phyloP scores from a whole-genome alignment of 305 asterid genomes.

The Plantago coronopus region DNA sequence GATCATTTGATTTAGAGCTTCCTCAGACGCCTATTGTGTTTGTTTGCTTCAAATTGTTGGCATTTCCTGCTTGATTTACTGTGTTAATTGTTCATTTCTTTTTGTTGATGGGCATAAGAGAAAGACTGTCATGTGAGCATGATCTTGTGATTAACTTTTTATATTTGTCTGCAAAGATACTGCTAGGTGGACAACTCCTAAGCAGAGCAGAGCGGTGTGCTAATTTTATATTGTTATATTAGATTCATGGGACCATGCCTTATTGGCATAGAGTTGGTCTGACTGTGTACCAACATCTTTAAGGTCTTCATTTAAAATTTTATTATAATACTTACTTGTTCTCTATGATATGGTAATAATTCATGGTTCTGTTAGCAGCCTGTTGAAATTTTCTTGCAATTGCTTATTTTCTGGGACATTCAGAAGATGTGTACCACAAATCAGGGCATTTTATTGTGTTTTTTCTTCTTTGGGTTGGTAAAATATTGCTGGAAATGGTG shows the following conservation, averaged over 20 bases:
- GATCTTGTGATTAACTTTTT: background rate
- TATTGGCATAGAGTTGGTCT: background rate
- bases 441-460: background rate
- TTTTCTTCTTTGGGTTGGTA: background rate
- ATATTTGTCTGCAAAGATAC: slow-evolving; percentile 3
- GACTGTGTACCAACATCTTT: background rate
- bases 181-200: background rate
- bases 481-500: background rate
- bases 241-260: slow-evolving; percentile 13
- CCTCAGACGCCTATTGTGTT: background rate
- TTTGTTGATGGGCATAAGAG: background rate
- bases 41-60: background rate
- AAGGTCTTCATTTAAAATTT: background rate
- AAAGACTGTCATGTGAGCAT: background rate
- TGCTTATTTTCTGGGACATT: background rate
- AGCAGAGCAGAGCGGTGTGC: background rate
- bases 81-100: background rate
- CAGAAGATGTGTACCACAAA: background rate
- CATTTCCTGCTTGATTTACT: background rate
- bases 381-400: slow-evolving; percentile 1
- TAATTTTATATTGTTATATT: background rate
- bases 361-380: background rate
- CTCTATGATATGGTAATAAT: background rate
- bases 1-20: no score
- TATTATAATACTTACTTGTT: background rate